Conservation (phyloP, 768 basidiomycete genomes). For the Termitomyces bulborhizus region DNA sequence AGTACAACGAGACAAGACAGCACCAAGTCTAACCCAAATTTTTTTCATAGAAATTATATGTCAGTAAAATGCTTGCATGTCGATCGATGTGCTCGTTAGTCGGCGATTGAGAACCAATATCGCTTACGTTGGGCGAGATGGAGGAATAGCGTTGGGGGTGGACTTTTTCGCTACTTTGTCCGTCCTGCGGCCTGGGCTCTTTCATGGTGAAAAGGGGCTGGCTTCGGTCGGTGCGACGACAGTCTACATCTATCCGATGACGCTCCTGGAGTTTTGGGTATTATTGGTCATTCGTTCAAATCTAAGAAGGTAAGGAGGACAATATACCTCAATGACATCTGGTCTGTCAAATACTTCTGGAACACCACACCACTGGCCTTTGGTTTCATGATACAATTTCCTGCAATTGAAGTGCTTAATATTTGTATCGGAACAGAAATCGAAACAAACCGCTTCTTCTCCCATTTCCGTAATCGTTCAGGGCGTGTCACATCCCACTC, state of each 20-base stretch:
- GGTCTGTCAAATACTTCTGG: conserved; percentile 76
- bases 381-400: conserved; percentile 61
- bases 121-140: conserved; percentile 67
- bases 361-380: conserved; percentile 78
- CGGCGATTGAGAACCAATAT: conserved; percentile 83
- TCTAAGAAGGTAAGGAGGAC: neutral
- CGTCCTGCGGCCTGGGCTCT: conserved; percentile 22
- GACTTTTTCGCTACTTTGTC: conserved; percentile 49
- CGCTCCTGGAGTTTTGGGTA: conserved; percentile 46
- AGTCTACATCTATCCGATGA: conserved; percentile 96
- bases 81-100: conserved; percentile 89
- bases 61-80: conserved; percentile 80
- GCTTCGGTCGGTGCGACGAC: conserved; percentile 91
- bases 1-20: conserved; percentile 2
- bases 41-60: conserved; percentile 87
- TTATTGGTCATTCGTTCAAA: neutral
- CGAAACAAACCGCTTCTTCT: conserved; percentile 46
- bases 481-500: conserved; percentile 68
- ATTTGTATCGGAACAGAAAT: neutral
- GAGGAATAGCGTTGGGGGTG: conserved; percentile 52
- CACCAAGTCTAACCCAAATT: conserved; percentile 60
- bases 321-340: conserved; percentile 71
- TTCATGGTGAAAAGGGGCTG: conserved; percentile 77
- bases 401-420: conserved; percentile 27
- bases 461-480: conserved; percentile 58